phyloP scores from a whole-genome alignment of 2,329 filamentous ascomycete genomes.

The Xylariales sp. region DNA sequence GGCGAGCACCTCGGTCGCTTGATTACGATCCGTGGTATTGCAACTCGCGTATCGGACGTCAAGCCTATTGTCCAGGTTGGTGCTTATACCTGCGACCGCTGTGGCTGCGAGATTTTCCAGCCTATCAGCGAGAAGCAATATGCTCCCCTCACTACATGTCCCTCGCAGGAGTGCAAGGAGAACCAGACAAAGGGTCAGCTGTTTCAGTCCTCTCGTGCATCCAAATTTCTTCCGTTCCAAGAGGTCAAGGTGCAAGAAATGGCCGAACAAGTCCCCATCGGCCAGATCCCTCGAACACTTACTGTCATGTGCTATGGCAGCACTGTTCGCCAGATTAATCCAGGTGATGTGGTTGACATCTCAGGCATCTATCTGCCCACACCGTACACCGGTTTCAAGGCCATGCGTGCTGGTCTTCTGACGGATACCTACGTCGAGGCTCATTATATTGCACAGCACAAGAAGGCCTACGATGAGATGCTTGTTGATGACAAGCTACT shows the following conservation, averaged over 20 bases:
- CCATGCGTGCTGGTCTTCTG: constrained; percentile 90
- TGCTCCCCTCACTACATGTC: constrained; percentile 79
- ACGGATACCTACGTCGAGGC: constrained; percentile 97
- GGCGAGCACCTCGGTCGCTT: constrained; percentile 90
- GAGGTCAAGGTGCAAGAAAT: constrained; percentile 98
- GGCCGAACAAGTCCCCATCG: constrained; percentile 98
- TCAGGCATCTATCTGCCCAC: constrained; percentile 95
- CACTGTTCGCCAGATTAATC: constrained; percentile 81
- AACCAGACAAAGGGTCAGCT: constrained; percentile 94
- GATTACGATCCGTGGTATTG: constrained; percentile 91
- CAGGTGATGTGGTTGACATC: constrained; percentile 90
- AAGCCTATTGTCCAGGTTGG: constrained; percentile 98
- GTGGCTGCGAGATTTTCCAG: constrained; percentile 96
- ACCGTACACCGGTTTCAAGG: constrained; percentile 98
- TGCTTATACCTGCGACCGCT: constrained; percentile 95
- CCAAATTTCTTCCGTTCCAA: constrained; percentile 96
- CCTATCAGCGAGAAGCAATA: constrained; percentile 89
- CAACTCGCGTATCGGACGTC: constrained; percentile 93
- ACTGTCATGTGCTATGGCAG: constrained; percentile 88
- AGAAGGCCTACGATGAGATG: constrained; percentile 95
- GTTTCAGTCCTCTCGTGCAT: constrained; percentile 90
- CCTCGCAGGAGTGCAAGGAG: constrained; percentile 81
- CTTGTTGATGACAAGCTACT: constrained; percentile 75
- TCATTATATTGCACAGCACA: constrained; percentile 90
- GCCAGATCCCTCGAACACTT: constrained; percentile 89